Percentiles rank a stretch among this genome's conserved stretches.
phyloP scores from a whole-genome alignment of 495 filamentous ascomycete species.

The Schizothecium vesticola region DNA sequence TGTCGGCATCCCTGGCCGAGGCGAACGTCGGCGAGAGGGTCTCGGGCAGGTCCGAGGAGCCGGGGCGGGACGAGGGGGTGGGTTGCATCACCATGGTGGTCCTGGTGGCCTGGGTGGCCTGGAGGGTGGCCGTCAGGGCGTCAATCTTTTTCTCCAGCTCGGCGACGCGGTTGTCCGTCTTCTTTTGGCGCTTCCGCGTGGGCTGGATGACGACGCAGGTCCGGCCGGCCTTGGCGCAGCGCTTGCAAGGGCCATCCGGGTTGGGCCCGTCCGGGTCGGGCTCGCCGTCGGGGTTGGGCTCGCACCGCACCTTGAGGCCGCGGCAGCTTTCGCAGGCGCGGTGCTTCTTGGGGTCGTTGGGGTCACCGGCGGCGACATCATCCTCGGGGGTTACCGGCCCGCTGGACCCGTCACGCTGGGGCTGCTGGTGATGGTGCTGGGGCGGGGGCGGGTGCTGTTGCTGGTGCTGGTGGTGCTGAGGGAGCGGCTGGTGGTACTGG shows the following conservation, averaged over 20 bases:
- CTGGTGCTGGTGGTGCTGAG: conserved; percentile 2
- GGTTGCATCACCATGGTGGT: background rate
- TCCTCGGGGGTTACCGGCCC: conserved; percentile 13
- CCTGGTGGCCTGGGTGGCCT: conserved; percentile 44
- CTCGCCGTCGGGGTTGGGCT: conserved; percentile 51
- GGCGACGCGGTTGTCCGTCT: conserved; percentile 84
- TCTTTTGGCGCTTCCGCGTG: conserved; percentile 84
- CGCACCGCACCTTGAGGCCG: conserved; percentile 84
- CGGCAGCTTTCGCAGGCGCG: conserved; percentile 94
- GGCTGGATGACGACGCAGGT: conserved; percentile 78
- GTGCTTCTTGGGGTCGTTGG: conserved; percentile 64
- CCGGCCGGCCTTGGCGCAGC: conserved; percentile 79
- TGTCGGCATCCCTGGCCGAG: background rate
- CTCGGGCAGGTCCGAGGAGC: background rate
- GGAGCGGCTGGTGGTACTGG: conserved; percentile 5
- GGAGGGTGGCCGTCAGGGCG: conserved; percentile 71
- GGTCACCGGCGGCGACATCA: conserved; percentile 25
- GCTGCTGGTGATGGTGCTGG: conserved; percentile 2
- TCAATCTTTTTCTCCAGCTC: conserved; percentile 95
- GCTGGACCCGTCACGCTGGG: conserved; percentile 4
- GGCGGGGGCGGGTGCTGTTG: background rate
- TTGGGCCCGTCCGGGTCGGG: conserved; percentile 28
- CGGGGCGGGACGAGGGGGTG: background rate
- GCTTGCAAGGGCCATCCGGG: conserved; percentile 64
- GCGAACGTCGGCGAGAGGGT: background rate